Evolutionary conservation across 2,329 filamentous ascomycete genomes (phyloP), one percentile per base, ranked within the genome.

Genomic region (Chaetomiaceae sp.): DNA sequence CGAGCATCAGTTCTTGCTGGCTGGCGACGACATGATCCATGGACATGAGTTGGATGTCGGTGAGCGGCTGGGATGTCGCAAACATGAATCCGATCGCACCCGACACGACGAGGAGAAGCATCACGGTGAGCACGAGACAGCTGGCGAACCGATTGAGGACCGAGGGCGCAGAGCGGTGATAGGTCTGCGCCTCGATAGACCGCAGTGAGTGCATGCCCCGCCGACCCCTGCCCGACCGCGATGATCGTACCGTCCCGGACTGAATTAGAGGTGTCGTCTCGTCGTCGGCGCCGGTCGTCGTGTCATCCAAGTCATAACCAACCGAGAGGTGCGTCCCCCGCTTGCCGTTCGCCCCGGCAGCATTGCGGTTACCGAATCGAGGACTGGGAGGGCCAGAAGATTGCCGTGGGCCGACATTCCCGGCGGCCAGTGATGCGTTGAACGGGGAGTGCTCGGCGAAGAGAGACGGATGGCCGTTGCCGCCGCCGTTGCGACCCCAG

Each of bases 1-100:
- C 92, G 64, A 97, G 81, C 82, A 99, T 96, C 37, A 99, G 79
- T 67, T 97, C 91, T 68, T 96, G 89, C 68, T 96, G 89, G 62
- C 89, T 96, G 2, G 91, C 91, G 44, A 97, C 80, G 21, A 99
- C 90, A 61, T 96, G 95, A 62, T 87, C 83, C 60, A 99, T 90
- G 58, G 86, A 85, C 51, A 86, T 75, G 40, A 97, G 82, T 58
- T 86, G 77, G 54, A 97, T 87, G 58, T 88, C 83, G 23, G 82
- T 80, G 43, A 99, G 79, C 6, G 91, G 89, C 65, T 95, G 90
- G 27, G 91, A 95, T 18, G 91, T 92, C 41, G 90, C 89, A 70
- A 96, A 87, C 70, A 96, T 84, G 68, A 97, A 94, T 20, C 87
- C 89, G 33, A 94, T 85, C 9, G 89, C 87, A 37, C 89, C 89